These are phyloP conservation scores for Epichloe hybrida DNA, from an alignment of 2,329 filamentous ascomycete species.

Conservation along the genomic window DNA sequence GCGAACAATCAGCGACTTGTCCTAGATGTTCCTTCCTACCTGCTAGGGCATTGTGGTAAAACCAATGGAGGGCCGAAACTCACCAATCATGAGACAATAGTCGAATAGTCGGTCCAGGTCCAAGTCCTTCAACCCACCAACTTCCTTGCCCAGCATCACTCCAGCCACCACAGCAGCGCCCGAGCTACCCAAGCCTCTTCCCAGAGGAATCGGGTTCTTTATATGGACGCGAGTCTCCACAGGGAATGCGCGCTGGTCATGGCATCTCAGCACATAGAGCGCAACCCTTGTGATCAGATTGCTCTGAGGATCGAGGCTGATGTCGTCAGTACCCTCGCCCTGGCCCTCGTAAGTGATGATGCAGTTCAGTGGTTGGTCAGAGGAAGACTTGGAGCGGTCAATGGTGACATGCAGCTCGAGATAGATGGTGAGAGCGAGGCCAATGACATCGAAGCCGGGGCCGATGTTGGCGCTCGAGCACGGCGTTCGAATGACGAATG, in stretches of 20 bases:
- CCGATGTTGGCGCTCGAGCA: slow-evolving; percentile 97
- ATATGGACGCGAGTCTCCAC: slow-evolving; percentile 82
- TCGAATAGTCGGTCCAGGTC: slow-evolving; percentile 76
- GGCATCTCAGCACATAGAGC: slow-evolving; percentile 86
- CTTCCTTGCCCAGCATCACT: slow-evolving; percentile 82
- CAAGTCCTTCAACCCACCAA: slow-evolving; percentile 62
- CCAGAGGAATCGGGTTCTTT: slow-evolving; percentile 87
- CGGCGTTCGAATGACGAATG: slow-evolving; percentile 64
- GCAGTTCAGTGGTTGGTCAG: slow-evolving; percentile 64
- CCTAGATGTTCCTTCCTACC: too few relatives aligned
- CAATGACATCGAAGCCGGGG: slow-evolving; percentile 95
- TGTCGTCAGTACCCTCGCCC: slow-evolving; percentile 55
- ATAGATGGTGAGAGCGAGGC: slow-evolving; percentile 85
- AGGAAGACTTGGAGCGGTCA: slow-evolving; percentile 40
- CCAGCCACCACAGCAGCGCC: slow-evolving; percentile 92
- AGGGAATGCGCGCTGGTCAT: slow-evolving; percentile 75
- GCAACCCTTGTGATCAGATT: slow-evolving; percentile 93
- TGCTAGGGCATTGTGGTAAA: too few relatives aligned
- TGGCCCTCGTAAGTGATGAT: slow-evolving; percentile 80
- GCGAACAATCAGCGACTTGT: slow-evolving; percentile 6
- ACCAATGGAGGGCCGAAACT: slow-evolving; percentile 10
- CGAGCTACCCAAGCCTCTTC: slow-evolving; percentile 85
- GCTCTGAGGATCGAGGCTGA: slow-evolving; percentile 68
- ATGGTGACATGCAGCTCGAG: slow-evolving; percentile 79
- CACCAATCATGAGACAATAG: slow-evolving; percentile 93